Evolutionary conservation across 1,284 basidiomycete species (phyloP), one percentile per base, ranked within the genome.

Genomic region (Trichosporon sp.): DNA sequence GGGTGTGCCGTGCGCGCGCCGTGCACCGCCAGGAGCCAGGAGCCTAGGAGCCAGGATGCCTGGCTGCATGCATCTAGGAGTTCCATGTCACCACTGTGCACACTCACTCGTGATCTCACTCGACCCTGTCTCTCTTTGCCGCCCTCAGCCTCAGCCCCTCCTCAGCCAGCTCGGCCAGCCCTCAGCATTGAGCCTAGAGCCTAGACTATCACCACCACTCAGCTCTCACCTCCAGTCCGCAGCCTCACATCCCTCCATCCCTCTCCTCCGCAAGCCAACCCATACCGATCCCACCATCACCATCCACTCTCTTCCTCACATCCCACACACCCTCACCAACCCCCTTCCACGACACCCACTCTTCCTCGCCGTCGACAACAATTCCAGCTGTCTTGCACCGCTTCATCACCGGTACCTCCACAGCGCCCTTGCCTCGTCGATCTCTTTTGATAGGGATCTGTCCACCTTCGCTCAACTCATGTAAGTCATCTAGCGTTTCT

Each of bases 341-440:
- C 16, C 26, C 26, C 16, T 11, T 46, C 40, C 43, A 46, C 43
- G 5, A 46, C 43, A 12, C 43, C 4, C 8, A 10, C 0, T n/a
- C 43, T 16, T 54, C 43, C 16, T 6, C 43, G 14, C 11, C 16
- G 16, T 54, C 51, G 51, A 54, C 51, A 3, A 21, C 51, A 54
- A n/a, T 5, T 19, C 19, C 26, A n/a, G 10, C 56, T 61, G 8
- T 19, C 56, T 35, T 31, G 31, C 31, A 35, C 56, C 56, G 31
- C 59, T 63, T 14, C 31, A 26, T 26, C 26, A 32, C 16, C 31
- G 32, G 31, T 31, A 63, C 59, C 59, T 10, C 26, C 56, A 61
- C 56, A 35, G 26, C 56, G 56, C 56, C 26, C 56, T 61, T 21
- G 56, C 32, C 32, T 61, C 31, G 56, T 26, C 32, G 59, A 35